Percentiles rank a stretch among this genome's conserved stretches.
These are phyloP conservation scores for Hypoxylon lienhwacheense DNA, from an alignment of 495 filamentous ascomycete genomes.

Conservation along the genomic window DNA sequence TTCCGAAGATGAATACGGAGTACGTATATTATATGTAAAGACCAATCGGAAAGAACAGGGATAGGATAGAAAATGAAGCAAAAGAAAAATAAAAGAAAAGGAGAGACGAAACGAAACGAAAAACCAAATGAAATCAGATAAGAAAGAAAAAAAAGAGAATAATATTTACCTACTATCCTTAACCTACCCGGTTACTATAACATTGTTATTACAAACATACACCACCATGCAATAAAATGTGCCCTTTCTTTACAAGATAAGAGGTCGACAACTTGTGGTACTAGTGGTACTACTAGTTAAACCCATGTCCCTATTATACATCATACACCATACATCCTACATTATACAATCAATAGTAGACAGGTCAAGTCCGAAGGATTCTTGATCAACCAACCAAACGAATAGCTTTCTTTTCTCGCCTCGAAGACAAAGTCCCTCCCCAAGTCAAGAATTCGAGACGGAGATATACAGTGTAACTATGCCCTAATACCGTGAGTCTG, in stretches of 20 bases:
- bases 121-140: not conserved
- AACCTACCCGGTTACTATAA: too few relatives aligned
- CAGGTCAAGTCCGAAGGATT: conserved; percentile 27
- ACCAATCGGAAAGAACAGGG: too few relatives aligned
- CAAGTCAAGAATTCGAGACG: too few relatives aligned
- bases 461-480: conserved; percentile 32
- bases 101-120: not conserved
- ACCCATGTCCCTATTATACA: too few relatives aligned
- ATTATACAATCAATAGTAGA: not conserved
- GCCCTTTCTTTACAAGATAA: conserved; percentile 21
- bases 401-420: not conserved
- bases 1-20: conserved; percentile 11
- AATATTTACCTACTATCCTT: too few relatives aligned
- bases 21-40: too few relatives aligned
- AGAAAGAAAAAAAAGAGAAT: conserved; percentile 7
- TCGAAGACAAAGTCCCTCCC: conserved; percentile 1
- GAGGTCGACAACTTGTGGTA: conserved; percentile 10
- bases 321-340: too few relatives aligned
- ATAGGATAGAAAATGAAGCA: not conserved
- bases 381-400: conserved; percentile 18
- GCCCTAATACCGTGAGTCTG: conserved; percentile 31
- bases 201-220: not conserved
- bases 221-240: conserved; percentile 18
- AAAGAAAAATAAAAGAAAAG: not conserved
- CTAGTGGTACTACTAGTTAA: too few relatives aligned